Percentiles rank a stretch among this genome's conserved stretches.
Conservation (phyloP, 805 yeast genomes). For the Schwanniomyces polymorphus region DNA sequence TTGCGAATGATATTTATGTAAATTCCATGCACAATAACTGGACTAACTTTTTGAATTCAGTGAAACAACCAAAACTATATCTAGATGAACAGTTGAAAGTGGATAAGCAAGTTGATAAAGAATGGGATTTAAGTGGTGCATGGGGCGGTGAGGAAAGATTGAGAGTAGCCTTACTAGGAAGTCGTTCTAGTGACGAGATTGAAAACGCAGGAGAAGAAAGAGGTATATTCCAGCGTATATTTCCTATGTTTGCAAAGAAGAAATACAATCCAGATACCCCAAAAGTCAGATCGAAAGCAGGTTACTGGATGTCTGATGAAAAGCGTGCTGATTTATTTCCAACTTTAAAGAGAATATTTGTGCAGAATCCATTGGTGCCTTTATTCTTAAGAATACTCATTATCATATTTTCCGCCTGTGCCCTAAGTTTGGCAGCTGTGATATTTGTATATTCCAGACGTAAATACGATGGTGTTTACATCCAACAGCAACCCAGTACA, state of each 20-base stretch:
- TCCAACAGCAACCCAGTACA: slow-evolving; percentile 83
- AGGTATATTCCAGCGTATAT: slow-evolving; percentile 11
- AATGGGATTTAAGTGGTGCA: slow-evolving; percentile 43
- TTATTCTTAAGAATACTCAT: slow-evolving; percentile 60
- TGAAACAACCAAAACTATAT: slow-evolving; percentile 44
- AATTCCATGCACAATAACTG: slow-evolving; percentile 46
- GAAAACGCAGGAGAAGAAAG: slow-evolving; percentile 19
- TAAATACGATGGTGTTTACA: slow-evolving; percentile 30
- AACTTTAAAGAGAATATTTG: slow-evolving; percentile 54
- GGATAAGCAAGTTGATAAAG: slow-evolving; percentile 27
- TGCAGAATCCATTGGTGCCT: slow-evolving; percentile 81
- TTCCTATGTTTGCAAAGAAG: slow-evolving; percentile 6
- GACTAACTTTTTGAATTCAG: slow-evolving; percentile 49
- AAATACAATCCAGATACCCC: slow-evolving; percentile 20
- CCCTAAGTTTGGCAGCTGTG: slow-evolving; percentile 70
- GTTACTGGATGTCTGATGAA: slow-evolving; percentile 67
- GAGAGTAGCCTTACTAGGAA: slow-evolving; percentile 49
- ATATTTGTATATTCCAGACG: slow-evolving; percentile 46
- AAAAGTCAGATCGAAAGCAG: slow-evolving; percentile 54
- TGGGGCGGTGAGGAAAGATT: slow-evolving; percentile 78
- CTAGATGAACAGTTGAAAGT: slow-evolving; percentile 22
- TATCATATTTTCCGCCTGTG: slow-evolving; percentile 55
- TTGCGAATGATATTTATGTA: slow-evolving; percentile 38
- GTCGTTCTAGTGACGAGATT: slow-evolving; percentile 28
- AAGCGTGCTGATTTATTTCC: slow-evolving; percentile 67